These are phyloP conservation scores for Xanthoconium purpureum DNA, from an alignment of 768 basidiomycete species.

Conservation along the genomic window DNA sequence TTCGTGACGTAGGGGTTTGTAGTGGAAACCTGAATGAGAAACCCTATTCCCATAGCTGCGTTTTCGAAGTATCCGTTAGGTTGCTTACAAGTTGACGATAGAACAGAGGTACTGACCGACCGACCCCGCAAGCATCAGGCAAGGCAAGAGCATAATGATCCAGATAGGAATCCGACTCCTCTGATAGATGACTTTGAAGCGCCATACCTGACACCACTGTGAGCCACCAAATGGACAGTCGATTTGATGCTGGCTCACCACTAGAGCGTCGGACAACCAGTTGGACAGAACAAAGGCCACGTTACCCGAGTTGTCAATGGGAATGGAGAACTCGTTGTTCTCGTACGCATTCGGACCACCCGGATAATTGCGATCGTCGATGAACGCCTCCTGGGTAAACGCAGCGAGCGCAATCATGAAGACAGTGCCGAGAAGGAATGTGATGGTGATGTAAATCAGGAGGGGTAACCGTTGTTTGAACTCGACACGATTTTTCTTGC, in stretches of 20 bases:
- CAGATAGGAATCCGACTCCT: slow-evolving; percentile 2
- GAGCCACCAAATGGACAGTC: neutral
- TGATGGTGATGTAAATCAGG: slow-evolving; percentile 2
- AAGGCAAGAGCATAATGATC: slow-evolving; percentile 9
- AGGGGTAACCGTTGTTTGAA: slow-evolving; percentile 5
- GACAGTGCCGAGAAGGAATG: slow-evolving; percentile 13
- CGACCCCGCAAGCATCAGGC: slow-evolving; percentile 6
- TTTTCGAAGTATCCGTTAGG: neutral
- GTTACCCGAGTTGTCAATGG: slow-evolving; percentile 15
- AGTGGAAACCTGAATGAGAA: slow-evolving; percentile 12
- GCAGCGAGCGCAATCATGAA: slow-evolving; percentile 16
- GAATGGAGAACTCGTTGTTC: slow-evolving; percentile 19
- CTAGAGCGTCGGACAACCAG: slow-evolving; percentile 18
- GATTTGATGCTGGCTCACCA: slow-evolving; percentile 10
- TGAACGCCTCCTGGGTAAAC: slow-evolving; percentile 29
- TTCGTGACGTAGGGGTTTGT: slow-evolving; percentile 9
- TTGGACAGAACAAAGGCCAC: slow-evolving; percentile 4
- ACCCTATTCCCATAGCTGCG: slow-evolving; percentile 5
- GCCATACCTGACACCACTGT: slow-evolving; percentile 9
- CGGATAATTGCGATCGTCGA: slow-evolving; percentile 32
- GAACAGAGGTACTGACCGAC: neutral
- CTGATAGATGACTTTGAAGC: slow-evolving; percentile 20
- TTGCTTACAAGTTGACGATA: no score
- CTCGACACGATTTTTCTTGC: neutral
- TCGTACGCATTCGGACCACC: slow-evolving; percentile 31